Base-by-base conservation (phyloP, 1,139 yeast genomes). In the Hyphopichia burtonii region DNA sequence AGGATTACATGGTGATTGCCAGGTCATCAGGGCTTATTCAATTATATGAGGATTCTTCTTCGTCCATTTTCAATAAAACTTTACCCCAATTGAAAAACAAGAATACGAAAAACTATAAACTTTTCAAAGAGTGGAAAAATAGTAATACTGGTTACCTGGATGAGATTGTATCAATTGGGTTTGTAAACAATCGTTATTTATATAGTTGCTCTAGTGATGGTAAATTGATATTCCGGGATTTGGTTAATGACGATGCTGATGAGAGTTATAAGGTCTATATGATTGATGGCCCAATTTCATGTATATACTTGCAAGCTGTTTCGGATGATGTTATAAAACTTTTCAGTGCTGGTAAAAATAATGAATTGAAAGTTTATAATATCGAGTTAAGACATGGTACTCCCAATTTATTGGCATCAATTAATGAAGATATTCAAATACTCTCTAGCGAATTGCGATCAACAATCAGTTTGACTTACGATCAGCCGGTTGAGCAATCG, bases 121-220 rank as follows among this genome's bases (percentile, higher is more conserved):
- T 68, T 23, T 54, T 58, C 38, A 68, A 68, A 43, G 72, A 68
- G 42, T 69, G 74, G 74, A 66, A 65, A 47, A 67, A 67, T 48
- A 51, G 63, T 41, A 55, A 54, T 37, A 42, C 52, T 46, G 52
- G 52, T 36, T 34, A 45, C 11, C 50, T 44, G n/a, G 57, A 54
- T 42, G 46, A 49, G 19, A 52, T 67, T 16, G 55, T 64, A 12
- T 48, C 59, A 9, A 47, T 66, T 18, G 71, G 67, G 1, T 48
- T 66, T 12, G 42, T 66, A 32, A 53, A 58, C 25, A 45, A 56
- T 34, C 68, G 59, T 43, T 69, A 60, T 50, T 61, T 76, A 28
- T 71, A 68, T 46, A 67, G 71, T 34, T 76, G 81, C 48, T 72
- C 77, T 3, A 56, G 58, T 11, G 67, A 66, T 9, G 82, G 82